Evolutionary conservation across 441 rosid genomes (phyloP).

Genomic region (Erysimum cheiri): DNA sequence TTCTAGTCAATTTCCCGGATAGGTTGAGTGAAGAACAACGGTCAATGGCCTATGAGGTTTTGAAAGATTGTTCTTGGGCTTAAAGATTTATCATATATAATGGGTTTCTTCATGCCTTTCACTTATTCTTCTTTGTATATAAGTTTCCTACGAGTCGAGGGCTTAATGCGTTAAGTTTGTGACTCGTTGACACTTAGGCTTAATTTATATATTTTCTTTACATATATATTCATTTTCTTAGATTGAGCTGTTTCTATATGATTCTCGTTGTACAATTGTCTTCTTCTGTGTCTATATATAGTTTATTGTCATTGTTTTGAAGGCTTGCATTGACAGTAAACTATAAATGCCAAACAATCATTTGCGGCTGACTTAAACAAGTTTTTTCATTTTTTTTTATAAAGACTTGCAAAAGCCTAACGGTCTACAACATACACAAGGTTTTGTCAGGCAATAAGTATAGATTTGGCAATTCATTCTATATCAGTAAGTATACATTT

Average conservation of each 20-base stretch:
- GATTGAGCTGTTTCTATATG: constrained; percentile 2
- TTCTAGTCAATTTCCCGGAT: constrained; percentile 62
- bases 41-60: constrained; percentile 50
- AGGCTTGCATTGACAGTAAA: not conserved
- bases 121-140: constrained; percentile 33
- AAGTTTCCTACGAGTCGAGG: constrained; percentile 30
- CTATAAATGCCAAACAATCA: no score
- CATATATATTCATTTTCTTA: not conserved
- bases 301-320: constrained; percentile 2
- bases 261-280: constrained; percentile 9
- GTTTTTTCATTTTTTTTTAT: no score
- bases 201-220: not conserved
- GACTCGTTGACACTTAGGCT: constrained; percentile 30
- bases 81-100: not conserved
- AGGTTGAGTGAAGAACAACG: constrained; percentile 60
- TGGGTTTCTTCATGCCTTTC: constrained; percentile 4
- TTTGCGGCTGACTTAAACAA: not conserved
- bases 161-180: constrained; percentile 15
- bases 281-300: constrained; percentile 3
- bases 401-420: no score
- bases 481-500: no score
- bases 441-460: no score
- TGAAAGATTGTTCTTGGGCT: constrained; percentile 59
- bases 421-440: no score
- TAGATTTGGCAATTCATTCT: no score